Percentiles rank a stretch among this genome's conserved stretches.
Evolutionary conservation across 352 stramenopile genomes (phyloP).

Genomic region (Phytophthora tubulina): DNA sequence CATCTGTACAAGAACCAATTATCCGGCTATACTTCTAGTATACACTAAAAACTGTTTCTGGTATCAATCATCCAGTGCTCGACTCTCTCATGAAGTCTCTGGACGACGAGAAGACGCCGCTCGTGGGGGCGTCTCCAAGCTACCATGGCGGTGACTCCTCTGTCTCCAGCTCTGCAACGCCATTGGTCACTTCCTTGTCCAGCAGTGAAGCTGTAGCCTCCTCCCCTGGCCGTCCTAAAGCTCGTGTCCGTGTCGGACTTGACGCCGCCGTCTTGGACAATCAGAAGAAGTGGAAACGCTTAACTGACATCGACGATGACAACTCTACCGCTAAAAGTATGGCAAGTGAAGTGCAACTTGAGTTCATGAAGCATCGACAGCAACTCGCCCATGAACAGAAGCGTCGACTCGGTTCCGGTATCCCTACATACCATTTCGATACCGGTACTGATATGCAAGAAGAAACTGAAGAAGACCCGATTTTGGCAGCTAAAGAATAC

Average conservation of each 20-base stretch:
- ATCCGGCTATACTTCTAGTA: background rate
- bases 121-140: constrained; percentile 29
- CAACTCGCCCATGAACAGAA: constrained; percentile 55
- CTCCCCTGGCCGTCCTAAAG: constrained; percentile 35
- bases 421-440: constrained; percentile 54
- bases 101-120: constrained; percentile 55
- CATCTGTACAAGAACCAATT: background rate
- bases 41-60: background rate
- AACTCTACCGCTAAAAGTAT: constrained; percentile 88
- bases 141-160: constrained; percentile 19
- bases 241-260: constrained; percentile 63
- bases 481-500: constrained; percentile 43
- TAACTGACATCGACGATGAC: constrained; percentile 80
- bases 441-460: constrained; percentile 20
- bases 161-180: background rate
- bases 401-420: constrained; percentile 43
- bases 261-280: constrained; percentile 77
- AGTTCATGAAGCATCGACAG: constrained; percentile 74
- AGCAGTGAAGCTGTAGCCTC: constrained; percentile 5
- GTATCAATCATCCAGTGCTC: background rate
- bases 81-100: constrained; percentile 34
- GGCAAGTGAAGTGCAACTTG: constrained; percentile 78
- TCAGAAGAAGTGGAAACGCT: constrained; percentile 86
- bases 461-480: constrained; percentile 38
- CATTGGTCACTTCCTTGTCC: constrained; percentile 1